Conservation (phyloP, 441 rosid species). For the Euphorbia neoarborescens region DNA sequence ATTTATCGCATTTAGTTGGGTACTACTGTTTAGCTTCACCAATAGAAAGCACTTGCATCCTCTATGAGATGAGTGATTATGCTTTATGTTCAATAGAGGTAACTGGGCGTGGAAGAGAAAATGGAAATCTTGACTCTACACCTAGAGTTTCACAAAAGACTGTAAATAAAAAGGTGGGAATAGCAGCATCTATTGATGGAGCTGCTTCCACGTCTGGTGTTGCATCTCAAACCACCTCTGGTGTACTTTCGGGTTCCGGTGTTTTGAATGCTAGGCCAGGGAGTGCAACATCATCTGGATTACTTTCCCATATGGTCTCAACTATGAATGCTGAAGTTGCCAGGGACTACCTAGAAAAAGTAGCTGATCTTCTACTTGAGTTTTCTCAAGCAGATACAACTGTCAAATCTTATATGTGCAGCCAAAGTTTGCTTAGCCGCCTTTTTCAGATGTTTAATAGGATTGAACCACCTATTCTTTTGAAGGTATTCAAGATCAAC, state of each 20-base stretch:
- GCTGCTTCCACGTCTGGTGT: constrained; percentile 65
- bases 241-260: constrained; percentile 90
- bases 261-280: constrained; percentile 88
- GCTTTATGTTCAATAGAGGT: constrained; percentile 49
- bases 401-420: constrained; percentile 86
- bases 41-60: not conserved
- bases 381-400: constrained; percentile 91
- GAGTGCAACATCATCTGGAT: constrained; percentile 85
- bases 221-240: constrained; percentile 87
- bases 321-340: constrained; percentile 75
- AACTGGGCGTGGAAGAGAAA: constrained; percentile 71
- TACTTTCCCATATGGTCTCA: constrained; percentile 80
- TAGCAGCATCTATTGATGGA: constrained; percentile 44
- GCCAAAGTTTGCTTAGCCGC: constrained; percentile 87
- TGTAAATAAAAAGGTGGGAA: constrained; percentile 51
- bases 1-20: not conserved
- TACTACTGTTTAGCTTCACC: not conserved
- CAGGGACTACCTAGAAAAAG: constrained; percentile 83
- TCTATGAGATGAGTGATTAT: constrained; percentile 4
- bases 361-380: constrained; percentile 89
- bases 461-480: constrained; percentile 74
- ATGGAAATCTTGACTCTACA: constrained; percentile 52
- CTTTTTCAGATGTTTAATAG: constrained; percentile 95
- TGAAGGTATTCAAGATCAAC: constrained; percentile 48
- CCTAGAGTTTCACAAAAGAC: constrained; percentile 53